A percentile compares a stretch with the other conserved stretches of the same genome.
phyloP scores from a whole-genome alignment of 2,329 filamentous ascomycete genomes.

The Xylariaceae sp. region DNA sequence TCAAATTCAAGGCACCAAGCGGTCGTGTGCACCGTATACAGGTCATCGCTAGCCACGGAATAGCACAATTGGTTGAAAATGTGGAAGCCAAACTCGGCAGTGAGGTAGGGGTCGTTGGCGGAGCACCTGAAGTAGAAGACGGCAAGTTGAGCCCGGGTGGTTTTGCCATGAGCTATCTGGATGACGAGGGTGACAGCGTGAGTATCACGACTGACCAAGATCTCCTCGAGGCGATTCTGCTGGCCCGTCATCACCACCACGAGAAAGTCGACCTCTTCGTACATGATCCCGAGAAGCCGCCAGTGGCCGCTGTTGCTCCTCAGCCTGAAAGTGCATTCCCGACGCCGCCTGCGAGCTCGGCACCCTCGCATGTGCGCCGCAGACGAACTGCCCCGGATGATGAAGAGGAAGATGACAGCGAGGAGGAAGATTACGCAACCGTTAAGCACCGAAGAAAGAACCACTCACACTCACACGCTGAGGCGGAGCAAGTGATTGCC shows the following conservation, averaged over 20 bases:
- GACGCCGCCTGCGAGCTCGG: slow-evolving; percentile 54
- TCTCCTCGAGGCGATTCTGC: slow-evolving; percentile 82
- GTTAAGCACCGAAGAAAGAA: slow-evolving; percentile 53
- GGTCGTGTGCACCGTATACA: slow-evolving; percentile 93
- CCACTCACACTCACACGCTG: slow-evolving; percentile 43
- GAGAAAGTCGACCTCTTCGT: slow-evolving; percentile 98
- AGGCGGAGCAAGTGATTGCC: slow-evolving; percentile 78
- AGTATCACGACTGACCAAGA: slow-evolving; percentile 97
- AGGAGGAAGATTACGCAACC: slow-evolving; percentile 54
- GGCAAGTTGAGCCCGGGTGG: slow-evolving; percentile 76
- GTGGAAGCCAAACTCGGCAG: slow-evolving; percentile 83
- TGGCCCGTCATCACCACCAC: slow-evolving; percentile 74
- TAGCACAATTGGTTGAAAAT: slow-evolving; percentile 74
- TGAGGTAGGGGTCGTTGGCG: slow-evolving; percentile 84
- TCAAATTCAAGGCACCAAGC: slow-evolving; percentile 98
- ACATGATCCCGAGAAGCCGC: slow-evolving; percentile 89
- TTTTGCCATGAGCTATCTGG: slow-evolving; percentile 92
- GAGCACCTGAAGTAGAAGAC: slow-evolving; percentile 75
- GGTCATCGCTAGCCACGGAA: slow-evolving; percentile 76
- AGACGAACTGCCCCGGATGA: slow-evolving; percentile 46
- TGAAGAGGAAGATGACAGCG: slow-evolving; percentile 59
- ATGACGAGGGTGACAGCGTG: slow-evolving; percentile 95
- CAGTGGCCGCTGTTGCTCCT: slow-evolving; percentile 65
- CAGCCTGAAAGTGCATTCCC: slow-evolving; percentile 43
- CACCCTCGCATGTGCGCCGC: slow-evolving; percentile 49